phyloP scores from a whole-genome alignment of 352 stramenopile genomes.

The Phytophthora cajani region DNA sequence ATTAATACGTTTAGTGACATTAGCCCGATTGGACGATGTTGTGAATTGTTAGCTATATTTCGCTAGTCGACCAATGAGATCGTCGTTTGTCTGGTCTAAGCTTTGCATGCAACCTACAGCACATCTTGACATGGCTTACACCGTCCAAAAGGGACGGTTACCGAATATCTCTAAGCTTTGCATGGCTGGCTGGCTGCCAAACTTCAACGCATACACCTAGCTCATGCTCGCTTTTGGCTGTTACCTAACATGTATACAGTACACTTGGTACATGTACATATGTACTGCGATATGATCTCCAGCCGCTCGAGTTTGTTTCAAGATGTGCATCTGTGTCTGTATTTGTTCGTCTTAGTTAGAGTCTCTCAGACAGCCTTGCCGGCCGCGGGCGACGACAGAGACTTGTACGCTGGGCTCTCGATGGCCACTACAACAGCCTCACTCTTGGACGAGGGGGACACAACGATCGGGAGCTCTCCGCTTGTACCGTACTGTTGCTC shows the following conservation, averaged over 20 bases:
- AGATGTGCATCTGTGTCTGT: slow-evolving; percentile 3
- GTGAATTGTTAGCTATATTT: slow-evolving; percentile 11
- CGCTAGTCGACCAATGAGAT: slow-evolving; percentile 11
- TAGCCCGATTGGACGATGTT: slow-evolving; percentile 2
- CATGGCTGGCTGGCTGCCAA: too few relatives aligned
- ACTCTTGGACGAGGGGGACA: slow-evolving; percentile 11
- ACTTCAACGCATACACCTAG: neutral
- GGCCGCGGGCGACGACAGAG: slow-evolving; percentile 7
- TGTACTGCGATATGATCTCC: neutral
- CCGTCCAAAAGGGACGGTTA: too few relatives aligned
- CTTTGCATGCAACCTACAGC: too few relatives aligned
- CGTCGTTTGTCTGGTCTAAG: neutral
- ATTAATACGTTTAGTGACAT: neutral
- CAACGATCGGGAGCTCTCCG: slow-evolving; percentile 11
- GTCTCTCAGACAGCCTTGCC: slow-evolving; percentile 10
- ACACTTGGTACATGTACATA: neutral
- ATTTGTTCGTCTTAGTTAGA: neutral
- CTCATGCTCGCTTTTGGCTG: neutral
- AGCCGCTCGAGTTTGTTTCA: neutral
- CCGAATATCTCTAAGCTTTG: too few relatives aligned
- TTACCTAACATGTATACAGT: neutral
- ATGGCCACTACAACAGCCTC: slow-evolving; percentile 1
- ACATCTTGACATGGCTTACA: too few relatives aligned
- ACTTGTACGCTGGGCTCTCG: slow-evolving; percentile 23
- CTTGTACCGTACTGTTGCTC: neutral